Conservation (phyloP, 2,329 filamentous ascomycete species). For the Claviceps spartinae region DNA sequence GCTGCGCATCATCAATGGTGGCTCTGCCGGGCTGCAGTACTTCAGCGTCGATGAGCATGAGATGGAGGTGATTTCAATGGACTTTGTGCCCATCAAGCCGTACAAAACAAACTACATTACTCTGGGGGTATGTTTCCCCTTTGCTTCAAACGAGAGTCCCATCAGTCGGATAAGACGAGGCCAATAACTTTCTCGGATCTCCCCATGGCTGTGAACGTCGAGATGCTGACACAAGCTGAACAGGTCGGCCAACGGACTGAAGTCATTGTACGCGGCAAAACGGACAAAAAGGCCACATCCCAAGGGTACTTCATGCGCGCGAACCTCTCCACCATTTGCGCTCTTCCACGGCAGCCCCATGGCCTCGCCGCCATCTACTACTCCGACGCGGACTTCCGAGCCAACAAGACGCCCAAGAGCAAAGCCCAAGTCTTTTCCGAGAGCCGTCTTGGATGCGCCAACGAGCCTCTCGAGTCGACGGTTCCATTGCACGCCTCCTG, state of each 20-base stretch:
- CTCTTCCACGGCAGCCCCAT: not conserved
- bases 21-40: not conserved
- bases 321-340: not conserved
- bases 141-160: not conserved
- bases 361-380: constrained; percentile 1
- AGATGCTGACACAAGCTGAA: too few species aligned
- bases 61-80: constrained; percentile 43
- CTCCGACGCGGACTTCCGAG: not conserved
- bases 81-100: constrained; percentile 44
- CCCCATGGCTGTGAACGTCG: too few species aligned
- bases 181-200: too few species aligned
- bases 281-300: not conserved
- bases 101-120: constrained; percentile 26
- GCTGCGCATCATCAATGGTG: not conserved
- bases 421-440: not conserved
- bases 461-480: not conserved
- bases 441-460: not conserved
- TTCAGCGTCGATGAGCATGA: constrained; percentile 38
- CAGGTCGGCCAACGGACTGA: constrained; percentile 31
- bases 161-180: too few species aligned
- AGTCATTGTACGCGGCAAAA: constrained; percentile 28
- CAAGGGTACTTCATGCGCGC: not conserved
- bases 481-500: not conserved
- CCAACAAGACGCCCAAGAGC: not conserved
- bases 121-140: not conserved